phyloP scores from a whole-genome alignment of 345 rosid genomes.

The Moricandia moricandioides region DNA sequence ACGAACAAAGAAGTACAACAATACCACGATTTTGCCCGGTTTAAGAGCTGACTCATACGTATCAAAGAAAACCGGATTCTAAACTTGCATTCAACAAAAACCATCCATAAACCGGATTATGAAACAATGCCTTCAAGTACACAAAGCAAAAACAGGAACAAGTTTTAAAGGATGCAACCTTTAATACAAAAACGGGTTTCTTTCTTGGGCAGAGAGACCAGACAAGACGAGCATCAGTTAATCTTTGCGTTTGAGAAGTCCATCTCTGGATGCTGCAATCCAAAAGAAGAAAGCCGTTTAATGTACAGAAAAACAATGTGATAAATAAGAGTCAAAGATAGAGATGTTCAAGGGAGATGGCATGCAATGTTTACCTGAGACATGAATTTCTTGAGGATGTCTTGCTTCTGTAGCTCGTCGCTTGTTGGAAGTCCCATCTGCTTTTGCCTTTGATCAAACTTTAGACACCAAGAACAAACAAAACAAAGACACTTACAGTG shows the following conservation, averaged over 20 bases:
- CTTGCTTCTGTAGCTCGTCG: constrained; percentile 93
- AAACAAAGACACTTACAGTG: not conserved
- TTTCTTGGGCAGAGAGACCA: not conserved
- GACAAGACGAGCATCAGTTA: constrained; percentile 32
- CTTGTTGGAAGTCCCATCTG: constrained; percentile 96
- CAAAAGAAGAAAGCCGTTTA: not conserved
- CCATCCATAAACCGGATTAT: not conserved
- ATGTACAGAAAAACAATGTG: not conserved
- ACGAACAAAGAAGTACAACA: not conserved
- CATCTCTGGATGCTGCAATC: constrained; percentile 97
- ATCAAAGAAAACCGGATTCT: not conserved
- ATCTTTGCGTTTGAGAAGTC: constrained; percentile 89
- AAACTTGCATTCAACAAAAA: not conserved
- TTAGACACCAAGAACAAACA: not conserved
- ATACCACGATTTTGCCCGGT: constrained; percentile 7
- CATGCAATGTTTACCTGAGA: constrained; percentile 27
- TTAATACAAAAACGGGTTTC: not conserved
- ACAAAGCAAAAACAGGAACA: constrained; percentile 16
- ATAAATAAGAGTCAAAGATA: not conserved
- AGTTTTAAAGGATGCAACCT: constrained; percentile 9
- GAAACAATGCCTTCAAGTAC: constrained; percentile 15
- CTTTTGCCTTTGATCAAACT: constrained; percentile 98
- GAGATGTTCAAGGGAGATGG: not conserved
- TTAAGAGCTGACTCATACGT: not conserved
- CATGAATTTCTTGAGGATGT: constrained; percentile 89